phyloP scores from a whole-genome alignment of 176 grass and related monocot genomes.

The Alloteropsis semialata region DNA sequence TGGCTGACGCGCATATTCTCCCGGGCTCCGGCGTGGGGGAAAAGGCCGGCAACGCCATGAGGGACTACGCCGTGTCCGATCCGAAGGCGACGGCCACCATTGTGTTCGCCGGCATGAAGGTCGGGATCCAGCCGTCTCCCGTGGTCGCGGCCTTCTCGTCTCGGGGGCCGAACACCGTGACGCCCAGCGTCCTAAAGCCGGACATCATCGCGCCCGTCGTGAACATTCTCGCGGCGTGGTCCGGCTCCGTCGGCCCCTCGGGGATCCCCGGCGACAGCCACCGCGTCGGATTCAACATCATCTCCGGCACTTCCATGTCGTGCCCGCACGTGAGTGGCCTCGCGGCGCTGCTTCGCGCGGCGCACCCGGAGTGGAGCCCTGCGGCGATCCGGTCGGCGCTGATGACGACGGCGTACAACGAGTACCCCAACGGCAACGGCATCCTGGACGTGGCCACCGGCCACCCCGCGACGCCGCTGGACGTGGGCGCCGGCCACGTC shows the following conservation, averaged over 20 bases:
- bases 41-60: slow-evolving; percentile 65
- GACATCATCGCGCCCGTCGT: too few species aligned
- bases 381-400: slow-evolving; percentile 73
- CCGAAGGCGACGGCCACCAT: slow-evolving; percentile 64
- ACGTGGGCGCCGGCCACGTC: slow-evolving; percentile 87
- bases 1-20: slow-evolving; percentile 78
- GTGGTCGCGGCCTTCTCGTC: too few species aligned
- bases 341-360: slow-evolving; percentile 57
- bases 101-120: slow-evolving; percentile 65
- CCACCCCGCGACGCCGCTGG: slow-evolving; percentile 57
- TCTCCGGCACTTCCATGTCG: too few species aligned
- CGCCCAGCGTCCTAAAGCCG: too few species aligned
- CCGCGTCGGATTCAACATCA: slow-evolving; percentile 53
- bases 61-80: slow-evolving; percentile 53
- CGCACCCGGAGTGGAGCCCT: slow-evolving; percentile 81
- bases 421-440: slow-evolving; percentile 58
- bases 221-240: slow-evolving; percentile 87
- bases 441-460: slow-evolving; percentile 77
- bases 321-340: too few species aligned
- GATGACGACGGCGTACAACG: slow-evolving; percentile 71
- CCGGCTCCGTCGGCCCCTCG: slow-evolving; percentile 59
- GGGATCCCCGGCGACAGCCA: slow-evolving; percentile 51
- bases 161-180: too few species aligned
- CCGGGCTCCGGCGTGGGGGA: slow-evolving; percentile 65
- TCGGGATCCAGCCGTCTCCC: slow-evolving; percentile 73